phyloP scores from a whole-genome alignment of 1,139 yeast genomes.

The Suhomyces bolitotheri region DNA sequence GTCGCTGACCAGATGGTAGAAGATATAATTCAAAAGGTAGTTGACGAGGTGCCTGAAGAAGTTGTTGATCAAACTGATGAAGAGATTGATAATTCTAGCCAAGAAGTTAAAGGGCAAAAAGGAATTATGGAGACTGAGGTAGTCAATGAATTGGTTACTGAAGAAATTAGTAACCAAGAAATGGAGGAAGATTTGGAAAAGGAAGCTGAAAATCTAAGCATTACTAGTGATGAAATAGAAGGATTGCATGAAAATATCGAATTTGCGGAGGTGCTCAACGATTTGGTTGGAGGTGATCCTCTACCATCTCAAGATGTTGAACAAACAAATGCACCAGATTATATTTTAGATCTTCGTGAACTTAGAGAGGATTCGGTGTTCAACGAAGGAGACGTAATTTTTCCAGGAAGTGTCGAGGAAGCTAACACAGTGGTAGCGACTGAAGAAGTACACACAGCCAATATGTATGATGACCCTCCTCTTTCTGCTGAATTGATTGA shows the following conservation, averaged over 20 bases:
- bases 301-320: no score
- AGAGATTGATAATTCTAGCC: no score
- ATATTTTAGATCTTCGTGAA: neutral
- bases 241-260: neutral
- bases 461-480: no score
- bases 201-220: neutral
- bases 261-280: no score
- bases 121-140: neutral
- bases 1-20: no score
- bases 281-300: no score
- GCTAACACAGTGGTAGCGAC: neutral
- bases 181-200: constrained; percentile 1
- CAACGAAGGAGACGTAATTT: constrained; percentile 6
- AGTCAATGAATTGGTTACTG: neutral
- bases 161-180: neutral
- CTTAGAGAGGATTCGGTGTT: constrained; percentile 2
- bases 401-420: constrained; percentile 6
- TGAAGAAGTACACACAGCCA: neutral
- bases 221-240: neutral
- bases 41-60: no score
- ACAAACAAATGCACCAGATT: neutral
- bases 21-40: no score
- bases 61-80: no score
- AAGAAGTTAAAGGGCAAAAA: no score
- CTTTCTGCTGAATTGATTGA: neutral